These are phyloP conservation scores for Xylariaceae sp. DNA, from an alignment of 2,329 filamentous ascomycete species.

Conservation along the genomic window DNA sequence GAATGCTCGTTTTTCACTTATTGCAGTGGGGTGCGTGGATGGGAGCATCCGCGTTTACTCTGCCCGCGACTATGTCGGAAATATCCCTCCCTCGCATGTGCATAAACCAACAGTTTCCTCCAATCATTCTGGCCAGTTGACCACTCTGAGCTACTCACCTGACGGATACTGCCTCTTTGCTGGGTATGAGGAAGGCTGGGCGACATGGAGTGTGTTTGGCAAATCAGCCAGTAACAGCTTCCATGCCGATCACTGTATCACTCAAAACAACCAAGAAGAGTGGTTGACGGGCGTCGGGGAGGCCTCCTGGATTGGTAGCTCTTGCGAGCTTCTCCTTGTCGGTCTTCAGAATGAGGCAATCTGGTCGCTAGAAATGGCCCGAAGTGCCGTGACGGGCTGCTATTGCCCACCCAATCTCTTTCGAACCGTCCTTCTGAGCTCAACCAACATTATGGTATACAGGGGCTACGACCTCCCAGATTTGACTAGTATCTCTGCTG, in stretches of 20 bases:
- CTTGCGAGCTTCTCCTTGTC: constrained; percentile 78
- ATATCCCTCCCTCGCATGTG: constrained; percentile 81
- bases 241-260: constrained; percentile 60
- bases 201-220: constrained; percentile 95
- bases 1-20: constrained; percentile 90
- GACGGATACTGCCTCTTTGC: constrained; percentile 96
- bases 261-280: constrained; percentile 66
- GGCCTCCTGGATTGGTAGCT: constrained; percentile 82
- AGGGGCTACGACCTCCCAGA: constrained; percentile 89
- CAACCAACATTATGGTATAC: constrained; percentile 85
- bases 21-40: constrained; percentile 78
- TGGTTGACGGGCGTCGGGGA: constrained; percentile 79
- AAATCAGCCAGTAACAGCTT: constrained; percentile 87
- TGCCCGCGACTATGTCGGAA: constrained; percentile 87
- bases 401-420: constrained; percentile 90
- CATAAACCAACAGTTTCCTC: constrained; percentile 67
- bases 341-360: constrained; percentile 69
- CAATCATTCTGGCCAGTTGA: constrained; percentile 65
- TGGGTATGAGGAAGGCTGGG: constrained; percentile 89
- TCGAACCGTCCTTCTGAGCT: constrained; percentile 83
- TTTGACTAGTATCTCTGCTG: constrained; percentile 84
- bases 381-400: constrained; percentile 87
- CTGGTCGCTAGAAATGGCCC: constrained; percentile 87
- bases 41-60: constrained; percentile 86
- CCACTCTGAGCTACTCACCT: constrained; percentile 78